Conservation (phyloP, 306 rosid genomes). For the Styphnolobium japonicum region DNA sequence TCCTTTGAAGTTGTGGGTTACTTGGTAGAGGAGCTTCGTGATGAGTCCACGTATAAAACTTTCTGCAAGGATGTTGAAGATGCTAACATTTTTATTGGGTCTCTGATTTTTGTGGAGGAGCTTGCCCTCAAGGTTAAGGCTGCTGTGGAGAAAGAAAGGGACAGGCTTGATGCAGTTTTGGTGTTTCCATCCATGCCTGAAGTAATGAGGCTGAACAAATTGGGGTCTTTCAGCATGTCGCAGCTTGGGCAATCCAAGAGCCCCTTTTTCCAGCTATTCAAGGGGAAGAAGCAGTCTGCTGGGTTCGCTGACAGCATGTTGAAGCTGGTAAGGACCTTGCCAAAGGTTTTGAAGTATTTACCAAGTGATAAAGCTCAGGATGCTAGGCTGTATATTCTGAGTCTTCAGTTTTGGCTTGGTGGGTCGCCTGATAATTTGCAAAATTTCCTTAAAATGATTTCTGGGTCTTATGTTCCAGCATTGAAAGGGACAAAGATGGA, state of each 20-base stretch:
- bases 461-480: slow-evolving; percentile 84
- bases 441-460: slow-evolving; percentile 86
- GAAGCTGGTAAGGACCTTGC: slow-evolving; percentile 93
- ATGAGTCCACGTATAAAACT: slow-evolving; percentile 39
- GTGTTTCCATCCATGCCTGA: slow-evolving; percentile 99
- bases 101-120: slow-evolving; percentile 91
- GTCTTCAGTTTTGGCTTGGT: slow-evolving; percentile 98
- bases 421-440: slow-evolving; percentile 92
- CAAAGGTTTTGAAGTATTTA: slow-evolving; percentile 91
- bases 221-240: slow-evolving; percentile 89
- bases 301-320: slow-evolving; percentile 98
- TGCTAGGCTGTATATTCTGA: slow-evolving; percentile 83
- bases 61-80: slow-evolving; percentile 87
- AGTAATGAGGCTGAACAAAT: slow-evolving; percentile 90
- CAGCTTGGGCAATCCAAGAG: slow-evolving; percentile 96
- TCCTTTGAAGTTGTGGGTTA: slow-evolving; percentile 87
- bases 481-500: slow-evolving; percentile 68
- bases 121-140: slow-evolving; percentile 80
- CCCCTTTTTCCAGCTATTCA: slow-evolving; percentile 84
- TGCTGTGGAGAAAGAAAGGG: slow-evolving; percentile 89
- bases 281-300: slow-evolving; percentile 79
- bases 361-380: slow-evolving; percentile 98
- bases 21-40: slow-evolving; percentile 93
- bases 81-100: slow-evolving; percentile 91
- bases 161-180: slow-evolving; percentile 86